Conservation (phyloP, 257 asterid species). For the Agastache rugosa region DNA sequence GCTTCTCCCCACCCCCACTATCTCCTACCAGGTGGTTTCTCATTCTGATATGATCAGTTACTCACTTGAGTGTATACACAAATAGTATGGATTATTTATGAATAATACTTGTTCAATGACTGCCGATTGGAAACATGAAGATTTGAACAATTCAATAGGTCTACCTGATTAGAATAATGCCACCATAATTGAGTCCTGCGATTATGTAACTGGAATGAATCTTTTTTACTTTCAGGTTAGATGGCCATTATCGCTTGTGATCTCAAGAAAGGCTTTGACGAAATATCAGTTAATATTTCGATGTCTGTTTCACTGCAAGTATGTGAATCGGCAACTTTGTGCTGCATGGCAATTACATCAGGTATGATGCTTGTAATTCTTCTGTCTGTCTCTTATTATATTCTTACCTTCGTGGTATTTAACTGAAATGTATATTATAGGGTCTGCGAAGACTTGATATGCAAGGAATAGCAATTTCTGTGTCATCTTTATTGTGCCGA, state of each 20-base stretch:
- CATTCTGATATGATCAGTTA: constrained; percentile 22
- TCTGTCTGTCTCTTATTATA: constrained; percentile 17
- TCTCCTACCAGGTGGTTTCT: neutral
- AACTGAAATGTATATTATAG: constrained; percentile 49
- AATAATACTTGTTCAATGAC: constrained; percentile 15
- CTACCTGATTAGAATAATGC: constrained; percentile 14
- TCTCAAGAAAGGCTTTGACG: constrained; percentile 87
- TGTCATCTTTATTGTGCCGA: constrained; percentile 95
- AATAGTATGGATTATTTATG: neutral
- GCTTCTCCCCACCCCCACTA: too few relatives aligned
- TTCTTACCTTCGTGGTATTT: constrained; percentile 24
- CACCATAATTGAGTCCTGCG: neutral
- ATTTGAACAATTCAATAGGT: constrained; percentile 19
- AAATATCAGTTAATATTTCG: constrained; percentile 91
- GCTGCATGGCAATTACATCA: constrained; percentile 98
- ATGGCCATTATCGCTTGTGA: constrained; percentile 96
- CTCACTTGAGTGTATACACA: neutral
- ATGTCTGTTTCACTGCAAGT: constrained; percentile 91
- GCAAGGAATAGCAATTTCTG: constrained; percentile 91
- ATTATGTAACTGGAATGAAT: constrained; percentile 19
- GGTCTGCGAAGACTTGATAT: constrained; percentile 89
- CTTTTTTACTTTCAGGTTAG: constrained; percentile 66
- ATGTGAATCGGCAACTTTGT: constrained; percentile 95
- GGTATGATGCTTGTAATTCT: constrained; percentile 43
- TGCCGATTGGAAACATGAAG: constrained; percentile 13